Evolutionary conservation across 2,329 filamentous ascomycete species (phyloP).

Genomic region (Colletotrichum graminicola): DNA sequence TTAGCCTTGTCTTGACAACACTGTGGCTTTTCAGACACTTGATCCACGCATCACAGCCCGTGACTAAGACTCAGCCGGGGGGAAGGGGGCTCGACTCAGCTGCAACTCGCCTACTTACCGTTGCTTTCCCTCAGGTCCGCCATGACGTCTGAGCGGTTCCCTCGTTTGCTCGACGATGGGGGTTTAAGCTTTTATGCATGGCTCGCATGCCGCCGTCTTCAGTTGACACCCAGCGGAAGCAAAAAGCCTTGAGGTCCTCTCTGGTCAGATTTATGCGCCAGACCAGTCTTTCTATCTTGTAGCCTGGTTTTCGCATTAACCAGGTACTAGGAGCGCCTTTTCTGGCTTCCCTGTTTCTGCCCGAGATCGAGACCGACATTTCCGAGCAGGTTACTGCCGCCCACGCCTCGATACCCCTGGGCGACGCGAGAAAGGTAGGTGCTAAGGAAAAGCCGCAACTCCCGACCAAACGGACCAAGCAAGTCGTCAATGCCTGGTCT

Average conservation of each 20-base stretch:
- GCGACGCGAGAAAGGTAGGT: background rate
- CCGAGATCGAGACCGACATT: slow-evolving; percentile 19
- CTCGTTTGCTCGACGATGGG: slow-evolving; percentile 1
- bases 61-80: background rate
- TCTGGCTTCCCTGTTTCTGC: slow-evolving; percentile 1
- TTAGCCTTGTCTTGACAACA: background rate
- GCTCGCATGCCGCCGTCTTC: slow-evolving; percentile 25
- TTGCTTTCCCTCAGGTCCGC: slow-evolving; percentile 15
- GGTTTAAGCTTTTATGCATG: slow-evolving; percentile 32
- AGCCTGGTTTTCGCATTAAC: background rate
- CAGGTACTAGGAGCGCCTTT: background rate
- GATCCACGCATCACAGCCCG: background rate
- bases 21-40: background rate
- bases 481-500: background rate
- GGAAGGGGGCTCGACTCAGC: background rate
- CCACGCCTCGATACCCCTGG: too few relatives aligned
- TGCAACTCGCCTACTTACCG: background rate
- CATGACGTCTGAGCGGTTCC: slow-evolving; percentile 22
- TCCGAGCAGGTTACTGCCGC: slow-evolving; percentile 21
- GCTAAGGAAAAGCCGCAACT: background rate
- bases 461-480: background rate
- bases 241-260: background rate
- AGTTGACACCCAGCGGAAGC: slow-evolving; percentile 22
- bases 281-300: background rate
- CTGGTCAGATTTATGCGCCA: slow-evolving; percentile 12